Base-by-base conservation (phyloP, 345 rosid genomes). In the Punica granatum region DNA sequence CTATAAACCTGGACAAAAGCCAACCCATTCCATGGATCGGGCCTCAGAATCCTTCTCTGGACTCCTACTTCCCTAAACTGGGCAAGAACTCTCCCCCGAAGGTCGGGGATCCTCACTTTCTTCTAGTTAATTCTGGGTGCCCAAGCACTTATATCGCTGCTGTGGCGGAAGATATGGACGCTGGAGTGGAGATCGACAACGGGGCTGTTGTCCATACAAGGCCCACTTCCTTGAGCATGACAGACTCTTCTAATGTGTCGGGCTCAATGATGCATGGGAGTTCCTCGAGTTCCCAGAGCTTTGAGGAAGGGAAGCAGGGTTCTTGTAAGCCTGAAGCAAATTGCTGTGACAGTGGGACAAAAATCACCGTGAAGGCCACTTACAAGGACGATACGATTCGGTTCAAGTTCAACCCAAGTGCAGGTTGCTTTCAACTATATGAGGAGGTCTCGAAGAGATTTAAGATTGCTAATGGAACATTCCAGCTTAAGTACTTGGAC, bases 401-500 rank as follows among this genome's bases (percentile, higher is more conserved):
- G 3, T 92, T 92, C 83, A 90, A 90, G 80, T 79, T 90, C 51
- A 97, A 90, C 18, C 86, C 84, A 19, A 75, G 79, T 34, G 74
- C 73, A 0, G 90, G 92, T 34, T 90, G 86, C 70, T 77, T 79
- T 75, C 88, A 87, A 60, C 84, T 92, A 42, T 87, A 88, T 33
- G 86, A 85, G 65, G 92, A 92, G 79, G 89, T 90, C 28, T 86
- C 81, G 26, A 86, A 75, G 75, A 83, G 98, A 66, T 86, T 92
- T 83, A 88, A 82, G 67, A 59, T 92, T 66, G 85, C 82, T 64
- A 80, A 73, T 1, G 93, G 90, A 7, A 69, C 83, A 2, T 92
- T 92, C 85, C 90, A 82, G 75, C 88, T 92, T 67, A 88, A 82
- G 77, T 90, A 93, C 67, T 72, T 93, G 36, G 97, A 90, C 11